Base-by-base conservation (phyloP, 495 filamentous ascomycete genomes). In the Penicillium taxi region DNA sequence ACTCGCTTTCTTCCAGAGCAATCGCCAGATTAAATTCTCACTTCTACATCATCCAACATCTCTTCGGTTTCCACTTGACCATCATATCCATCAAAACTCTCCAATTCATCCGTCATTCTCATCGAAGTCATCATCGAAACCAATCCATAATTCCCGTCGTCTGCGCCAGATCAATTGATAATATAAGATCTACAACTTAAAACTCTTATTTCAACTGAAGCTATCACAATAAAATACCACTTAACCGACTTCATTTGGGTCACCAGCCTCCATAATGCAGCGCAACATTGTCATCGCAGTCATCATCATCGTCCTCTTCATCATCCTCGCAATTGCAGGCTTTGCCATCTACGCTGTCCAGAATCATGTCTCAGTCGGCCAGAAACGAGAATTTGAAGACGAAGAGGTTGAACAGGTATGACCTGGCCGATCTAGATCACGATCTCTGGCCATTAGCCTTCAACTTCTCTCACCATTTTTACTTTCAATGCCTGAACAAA, bases 211-310 rank as follows among this genome's bases (percentile, higher is more conserved):
- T 26, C 4, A 39, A 9, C 19, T 17, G 22, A 24, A 16, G 13
- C 6, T 11, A 8, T 19, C 17, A 14, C 18, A 29, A 5, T 13
- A 5, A 14, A 5, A 29, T 29, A 6, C 13, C 38, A 1, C n/a
- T 30, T 7, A 21, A 26, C 22, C 35, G 29, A 18, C 33, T n/a
- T 27, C 32, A 28, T 27, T 47, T 20, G 18, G 32, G 32, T 26
- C 16, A n/a, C 33, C 40, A 24, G 11, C 22, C 43, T 53, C 41
- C 25, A 80, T 67, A 66, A 70, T 79, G 44, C 65, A 84, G 60
- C 63, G 77, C 67, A 88, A 88, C 74, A 73, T 84, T 63, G 73
- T 79, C 54, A 83, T 88, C 60, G 83, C 82, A 21, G 73, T 88
- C 57, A 88, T 88, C 62, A 80, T 88, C 61, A 85, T 88, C 61